phyloP scores from a whole-genome alignment of 768 basidiomycete genomes.

The Termitomyces sp. region DNA sequence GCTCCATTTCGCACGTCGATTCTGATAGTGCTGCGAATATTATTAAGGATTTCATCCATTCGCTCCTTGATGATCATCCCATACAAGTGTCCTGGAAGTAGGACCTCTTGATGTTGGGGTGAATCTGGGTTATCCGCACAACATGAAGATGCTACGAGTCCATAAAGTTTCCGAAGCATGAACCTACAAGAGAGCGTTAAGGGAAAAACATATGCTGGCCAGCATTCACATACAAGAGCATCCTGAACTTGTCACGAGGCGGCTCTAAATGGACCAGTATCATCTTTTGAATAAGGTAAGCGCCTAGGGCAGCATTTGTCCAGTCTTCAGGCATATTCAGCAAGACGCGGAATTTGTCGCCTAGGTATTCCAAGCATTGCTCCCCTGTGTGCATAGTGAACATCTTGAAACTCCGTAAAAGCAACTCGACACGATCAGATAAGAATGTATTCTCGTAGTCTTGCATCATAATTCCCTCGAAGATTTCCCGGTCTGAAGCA shows the following conservation, averaged over 20 bases:
- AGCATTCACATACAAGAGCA: slow-evolving; percentile 71
- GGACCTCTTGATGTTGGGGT: slow-evolving; percentile 96
- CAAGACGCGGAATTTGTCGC: slow-evolving; percentile 94
- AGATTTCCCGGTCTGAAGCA: slow-evolving; percentile 93
- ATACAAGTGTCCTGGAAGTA: slow-evolving; percentile 89
- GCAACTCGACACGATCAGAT: slow-evolving; percentile 92
- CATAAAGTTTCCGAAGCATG: slow-evolving; percentile 95
- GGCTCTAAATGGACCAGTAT: slow-evolving; percentile 85
- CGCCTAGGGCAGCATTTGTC: slow-evolving; percentile 77
- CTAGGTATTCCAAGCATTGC: slow-evolving; percentile 91
- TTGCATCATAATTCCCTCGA: slow-evolving; percentile 93
- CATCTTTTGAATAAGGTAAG: slow-evolving; percentile 78
- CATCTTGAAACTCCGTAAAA: slow-evolving; percentile 92
- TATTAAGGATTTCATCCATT: slow-evolving; percentile 82
- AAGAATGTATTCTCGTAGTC: slow-evolving; percentile 97
- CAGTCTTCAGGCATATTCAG: slow-evolving; percentile 90
- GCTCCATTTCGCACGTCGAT: slow-evolving; percentile 74
- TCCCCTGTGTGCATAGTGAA: slow-evolving; percentile 84
- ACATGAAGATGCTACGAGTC: slow-evolving; percentile 84
- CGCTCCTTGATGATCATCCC: slow-evolving; percentile 98
- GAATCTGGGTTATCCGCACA: slow-evolving; percentile 97
- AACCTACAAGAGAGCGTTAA: slow-evolving; percentile 48
- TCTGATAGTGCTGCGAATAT: slow-evolving; percentile 62
- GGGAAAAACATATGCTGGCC: neutral
- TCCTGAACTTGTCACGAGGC: slow-evolving; percentile 89